A percentile compares a stretch with the other conserved stretches of the same genome.
These are phyloP conservation scores for Pseudogymnoascus sp. DNA, from an alignment of 2,329 filamentous ascomycete species.

Conservation along the genomic window DNA sequence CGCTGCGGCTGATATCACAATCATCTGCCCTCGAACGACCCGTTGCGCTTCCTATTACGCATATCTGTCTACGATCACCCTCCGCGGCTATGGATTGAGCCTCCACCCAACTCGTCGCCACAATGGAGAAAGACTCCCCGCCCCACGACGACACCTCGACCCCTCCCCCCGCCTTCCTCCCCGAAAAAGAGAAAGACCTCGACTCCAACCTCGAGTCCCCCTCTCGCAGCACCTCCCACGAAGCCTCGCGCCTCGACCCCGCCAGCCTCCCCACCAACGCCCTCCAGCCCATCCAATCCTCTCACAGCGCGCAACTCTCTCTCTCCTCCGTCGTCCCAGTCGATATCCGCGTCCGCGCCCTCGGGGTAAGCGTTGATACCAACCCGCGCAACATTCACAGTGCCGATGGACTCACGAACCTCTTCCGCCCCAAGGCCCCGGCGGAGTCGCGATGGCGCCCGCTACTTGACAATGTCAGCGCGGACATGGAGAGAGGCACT, in stretches of 20 bases:
- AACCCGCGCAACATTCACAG: constrained; percentile 49
- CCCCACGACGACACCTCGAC: not conserved
- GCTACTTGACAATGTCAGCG: constrained; percentile 58
- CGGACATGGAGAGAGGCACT: constrained; percentile 57
- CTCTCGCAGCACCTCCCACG: not conserved
- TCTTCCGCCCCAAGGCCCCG: constrained; percentile 32
- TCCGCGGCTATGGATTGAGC: not conserved
- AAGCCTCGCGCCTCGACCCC: not conserved
- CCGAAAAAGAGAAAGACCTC: not conserved
- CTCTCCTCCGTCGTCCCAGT: constrained; percentile 49
- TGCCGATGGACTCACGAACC: constrained; percentile 34
- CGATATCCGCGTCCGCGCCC: constrained; percentile 46
- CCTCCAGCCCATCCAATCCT: not conserved
- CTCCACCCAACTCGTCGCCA: not conserved
- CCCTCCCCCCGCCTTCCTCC: not conserved
- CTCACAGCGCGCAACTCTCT: constrained; percentile 28
- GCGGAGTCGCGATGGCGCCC: constrained; percentile 30
- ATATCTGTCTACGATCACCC: not conserved
- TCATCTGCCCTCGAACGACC: not conserved
- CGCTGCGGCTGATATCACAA: not conserved
- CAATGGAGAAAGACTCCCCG: constrained; percentile 4
- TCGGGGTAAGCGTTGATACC: constrained; percentile 52
- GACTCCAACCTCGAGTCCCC: not conserved
- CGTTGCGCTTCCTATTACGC: not conserved
- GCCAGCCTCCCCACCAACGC: not conserved